These are phyloP conservation scores for Penicillium sp. DNA, from an alignment of 2,329 filamentous ascomycete genomes.

Conservation along the genomic window DNA sequence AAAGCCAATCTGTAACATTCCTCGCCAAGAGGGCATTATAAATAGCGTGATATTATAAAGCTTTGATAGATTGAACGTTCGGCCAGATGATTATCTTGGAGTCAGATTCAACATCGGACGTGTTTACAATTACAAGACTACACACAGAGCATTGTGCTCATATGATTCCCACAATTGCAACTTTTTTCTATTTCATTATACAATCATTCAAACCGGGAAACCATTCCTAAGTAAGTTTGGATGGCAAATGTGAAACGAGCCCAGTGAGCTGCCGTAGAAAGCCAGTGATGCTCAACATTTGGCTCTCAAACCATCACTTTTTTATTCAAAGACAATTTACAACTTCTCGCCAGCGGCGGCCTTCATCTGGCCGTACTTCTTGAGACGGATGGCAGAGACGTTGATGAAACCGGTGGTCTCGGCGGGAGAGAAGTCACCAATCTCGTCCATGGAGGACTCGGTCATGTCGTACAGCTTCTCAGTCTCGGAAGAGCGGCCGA, in stretches of 20 bases:
- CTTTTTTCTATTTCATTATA: conserved; percentile 27
- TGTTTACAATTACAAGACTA: conserved; percentile 3
- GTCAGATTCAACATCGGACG: not conserved
- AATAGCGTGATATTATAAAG: not conserved
- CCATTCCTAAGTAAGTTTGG: conserved; percentile 13
- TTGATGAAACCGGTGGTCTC: conserved; percentile 65
- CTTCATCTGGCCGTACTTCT: conserved; percentile 47
- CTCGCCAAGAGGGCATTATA: not conserved
- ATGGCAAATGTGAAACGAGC: conserved; percentile 8
- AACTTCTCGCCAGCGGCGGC: conserved; percentile 34
- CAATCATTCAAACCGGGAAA: conserved; percentile 21
- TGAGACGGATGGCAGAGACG: conserved; percentile 35
- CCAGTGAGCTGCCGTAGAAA: conserved; percentile 5
- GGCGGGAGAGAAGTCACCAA: conserved; percentile 64
- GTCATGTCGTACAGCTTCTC: conserved; percentile 68
- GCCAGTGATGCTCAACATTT: conserved; percentile 25
- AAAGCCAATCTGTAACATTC: conserved; percentile 18
- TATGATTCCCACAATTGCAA: conserved; percentile 14
- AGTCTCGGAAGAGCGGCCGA: conserved; percentile 57
- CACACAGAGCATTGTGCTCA: not conserved
- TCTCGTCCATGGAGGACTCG: conserved; percentile 68
- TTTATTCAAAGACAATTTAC: conserved; percentile 15
- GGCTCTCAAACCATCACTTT: conserved; percentile 10
- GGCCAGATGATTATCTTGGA: not conserved
- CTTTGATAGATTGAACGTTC: not conserved